phyloP scores from a whole-genome alignment of 2,329 filamentous ascomycete genomes.

The Pseudogymnoascus sp. region DNA sequence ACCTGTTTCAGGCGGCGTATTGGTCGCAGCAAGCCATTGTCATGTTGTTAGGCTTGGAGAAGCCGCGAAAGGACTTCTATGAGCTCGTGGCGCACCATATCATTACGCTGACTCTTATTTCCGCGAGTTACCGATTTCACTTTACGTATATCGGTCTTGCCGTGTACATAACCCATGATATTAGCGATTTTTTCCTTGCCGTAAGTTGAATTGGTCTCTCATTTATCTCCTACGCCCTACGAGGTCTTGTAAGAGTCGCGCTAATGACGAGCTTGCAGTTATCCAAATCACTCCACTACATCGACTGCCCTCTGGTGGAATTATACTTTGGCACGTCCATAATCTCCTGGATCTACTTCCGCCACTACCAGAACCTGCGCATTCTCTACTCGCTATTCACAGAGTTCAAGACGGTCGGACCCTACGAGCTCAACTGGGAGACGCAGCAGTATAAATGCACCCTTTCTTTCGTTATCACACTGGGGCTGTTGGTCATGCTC shows the following conservation, averaged over 20 bases:
- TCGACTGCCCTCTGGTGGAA: conserved; percentile 41
- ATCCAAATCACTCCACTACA: conserved; percentile 85
- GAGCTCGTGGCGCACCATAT: conserved; percentile 89
- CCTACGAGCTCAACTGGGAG: conserved; percentile 66
- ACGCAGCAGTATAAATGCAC: conserved; percentile 66
- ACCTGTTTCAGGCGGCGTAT: conserved; percentile 87
- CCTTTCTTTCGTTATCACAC: conserved; percentile 57
- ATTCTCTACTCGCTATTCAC: conserved; percentile 67
- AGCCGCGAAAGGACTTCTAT: conserved; percentile 89
- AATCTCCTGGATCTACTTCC: conserved; percentile 74
- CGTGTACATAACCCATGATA: conserved; percentile 90
- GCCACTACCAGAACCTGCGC: conserved; percentile 70
- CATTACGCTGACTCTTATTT: conserved; percentile 77
- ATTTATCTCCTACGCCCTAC: background rate
- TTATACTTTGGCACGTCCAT: conserved; percentile 84
- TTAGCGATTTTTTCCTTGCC: conserved; percentile 91
- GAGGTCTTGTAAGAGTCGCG: background rate
- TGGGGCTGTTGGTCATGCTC: conserved; percentile 51
- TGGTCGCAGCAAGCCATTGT: conserved; percentile 94
- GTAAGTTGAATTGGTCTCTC: conserved; percentile 41
- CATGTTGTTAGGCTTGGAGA: conserved; percentile 76
- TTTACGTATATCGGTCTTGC: conserved; percentile 92
- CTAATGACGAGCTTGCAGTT: conserved; percentile 43
- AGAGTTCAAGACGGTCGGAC: conserved; percentile 62
- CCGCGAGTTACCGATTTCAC: conserved; percentile 85